These are phyloP conservation scores for Fonsecaea erecta DNA, from an alignment of 2,329 filamentous ascomycete genomes.

Conservation along the genomic window DNA sequence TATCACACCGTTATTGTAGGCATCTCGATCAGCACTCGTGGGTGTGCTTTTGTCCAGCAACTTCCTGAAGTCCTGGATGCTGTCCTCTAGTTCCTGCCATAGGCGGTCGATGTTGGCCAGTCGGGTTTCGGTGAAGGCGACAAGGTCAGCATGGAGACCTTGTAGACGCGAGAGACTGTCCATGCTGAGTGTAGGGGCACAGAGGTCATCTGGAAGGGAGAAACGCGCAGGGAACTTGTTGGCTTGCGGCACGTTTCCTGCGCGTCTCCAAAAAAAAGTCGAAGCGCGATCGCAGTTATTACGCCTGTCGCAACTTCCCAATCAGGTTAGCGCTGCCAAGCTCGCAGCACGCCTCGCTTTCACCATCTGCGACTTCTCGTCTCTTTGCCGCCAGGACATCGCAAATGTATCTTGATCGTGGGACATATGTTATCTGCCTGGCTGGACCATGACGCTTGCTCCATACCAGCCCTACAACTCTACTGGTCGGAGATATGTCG, in stretches of 20 bases:
- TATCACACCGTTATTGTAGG: conserved; percentile 30
- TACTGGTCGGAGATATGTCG: conserved; percentile 42
- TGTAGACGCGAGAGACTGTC: conserved; percentile 77
- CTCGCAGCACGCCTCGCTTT: not conserved
- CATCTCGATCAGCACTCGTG: conserved; percentile 59
- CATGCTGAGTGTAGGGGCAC: conserved; percentile 69
- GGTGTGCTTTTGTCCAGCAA: conserved; percentile 76
- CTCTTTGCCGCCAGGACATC: not conserved
- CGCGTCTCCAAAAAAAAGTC: conserved; percentile 16
- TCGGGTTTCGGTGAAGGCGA: conserved; percentile 73
- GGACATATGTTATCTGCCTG: not conserved
- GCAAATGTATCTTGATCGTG: not conserved
- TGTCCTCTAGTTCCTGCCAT: conserved; percentile 66
- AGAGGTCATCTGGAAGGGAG: conserved; percentile 14
- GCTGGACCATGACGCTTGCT: conserved; percentile 10
- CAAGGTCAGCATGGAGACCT: conserved; percentile 82
- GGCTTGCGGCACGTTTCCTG: not conserved
- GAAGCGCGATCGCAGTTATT: conserved; percentile 23
- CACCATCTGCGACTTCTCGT: not conserved
- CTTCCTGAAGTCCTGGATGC: conserved; percentile 69
- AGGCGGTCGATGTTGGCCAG: conserved; percentile 72
- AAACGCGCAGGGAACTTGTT: conserved; percentile 12
- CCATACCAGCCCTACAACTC: not conserved
- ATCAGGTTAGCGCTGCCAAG: conserved; percentile 13
- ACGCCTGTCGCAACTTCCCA: conserved; percentile 4